Conservation (phyloP, 805 yeast genomes). For the Cyberlindnera mycetangii region DNA sequence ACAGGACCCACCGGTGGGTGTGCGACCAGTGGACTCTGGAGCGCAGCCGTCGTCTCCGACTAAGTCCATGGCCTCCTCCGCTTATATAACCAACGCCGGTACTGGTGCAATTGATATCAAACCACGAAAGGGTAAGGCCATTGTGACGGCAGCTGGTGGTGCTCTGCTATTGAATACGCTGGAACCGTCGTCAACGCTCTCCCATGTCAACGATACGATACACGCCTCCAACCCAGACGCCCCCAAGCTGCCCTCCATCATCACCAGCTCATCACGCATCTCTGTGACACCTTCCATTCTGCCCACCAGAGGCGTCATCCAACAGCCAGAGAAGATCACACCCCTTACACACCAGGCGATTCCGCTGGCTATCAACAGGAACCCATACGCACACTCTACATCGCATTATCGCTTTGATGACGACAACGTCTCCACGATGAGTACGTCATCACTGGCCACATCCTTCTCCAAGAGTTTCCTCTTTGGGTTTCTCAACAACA, state of each 20-base stretch:
- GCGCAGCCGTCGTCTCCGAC: background rate
- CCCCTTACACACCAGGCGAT: slow-evolving; percentile 12
- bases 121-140: slow-evolving; percentile 5
- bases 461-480: slow-evolving; percentile 41
- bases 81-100: background rate
- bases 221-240: slow-evolving; percentile 19
- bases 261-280: slow-evolving; percentile 9
- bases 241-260: slow-evolving; percentile 23
- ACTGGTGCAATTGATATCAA: background rate
- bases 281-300: slow-evolving; percentile 7
- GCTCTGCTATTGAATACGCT: slow-evolving; percentile 24
- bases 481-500: slow-evolving; percentile 38
- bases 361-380: slow-evolving; percentile 22
- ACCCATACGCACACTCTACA: slow-evolving; percentile 9
- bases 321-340: slow-evolving; percentile 7
- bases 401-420: slow-evolving; percentile 29
- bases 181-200: slow-evolving; percentile 21
- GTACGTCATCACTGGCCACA: slow-evolving; percentile 41
- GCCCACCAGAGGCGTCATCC: slow-evolving; percentile 14
- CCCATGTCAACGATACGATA: slow-evolving; percentile 20
- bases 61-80: background rate
- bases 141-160: slow-evolving; percentile 20
- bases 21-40: background rate
- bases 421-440: slow-evolving; percentile 34
- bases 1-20: background rate